These are phyloP conservation scores for Pichia pseudocactophila DNA, from an alignment of 805 yeast genomes.

Conservation along the genomic window DNA sequence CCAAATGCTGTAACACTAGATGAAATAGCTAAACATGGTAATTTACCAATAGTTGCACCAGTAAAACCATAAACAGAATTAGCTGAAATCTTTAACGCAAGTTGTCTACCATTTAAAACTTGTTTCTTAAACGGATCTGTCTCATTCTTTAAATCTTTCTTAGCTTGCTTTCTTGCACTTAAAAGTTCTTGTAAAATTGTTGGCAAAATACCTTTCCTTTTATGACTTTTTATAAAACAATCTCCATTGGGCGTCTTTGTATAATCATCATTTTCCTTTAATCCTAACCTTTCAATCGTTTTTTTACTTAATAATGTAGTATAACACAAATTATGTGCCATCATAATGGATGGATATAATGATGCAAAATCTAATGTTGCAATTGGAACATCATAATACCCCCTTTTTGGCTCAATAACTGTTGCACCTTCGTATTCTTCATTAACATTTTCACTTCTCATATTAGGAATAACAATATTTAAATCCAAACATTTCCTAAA, in stretches of 20 bases:
- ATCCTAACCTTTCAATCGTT: conserved; percentile 53
- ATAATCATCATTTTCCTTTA: conserved; percentile 70
- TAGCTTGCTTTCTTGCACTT: conserved; percentile 88
- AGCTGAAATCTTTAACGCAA: conserved; percentile 93
- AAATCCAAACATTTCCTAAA: conserved; percentile 86
- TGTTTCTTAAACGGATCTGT: conserved; percentile 90
- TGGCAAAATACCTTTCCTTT: conserved; percentile 82
- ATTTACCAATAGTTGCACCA: conserved; percentile 95
- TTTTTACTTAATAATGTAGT: conserved; percentile 73
- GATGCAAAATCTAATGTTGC: conserved; percentile 98
- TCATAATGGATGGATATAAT: conserved; percentile 95
- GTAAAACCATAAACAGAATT: conserved; percentile 98
- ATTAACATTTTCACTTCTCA: conserved; percentile 67
- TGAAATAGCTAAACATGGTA: conserved; percentile 94
- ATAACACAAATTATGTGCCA: conserved; percentile 97
- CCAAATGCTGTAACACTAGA: conserved; percentile 95
- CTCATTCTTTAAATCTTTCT: conserved; percentile 81
- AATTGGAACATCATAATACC: conserved; percentile 93
- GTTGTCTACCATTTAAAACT: conserved; percentile 93
- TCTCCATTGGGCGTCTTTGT: conserved; percentile 88
- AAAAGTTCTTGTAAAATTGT: conserved; percentile 83
- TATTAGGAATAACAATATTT: conserved; percentile 83
- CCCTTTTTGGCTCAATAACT: conserved; percentile 92
- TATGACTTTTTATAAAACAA: conserved; percentile 61
- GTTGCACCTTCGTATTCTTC: conserved; percentile 99